Evolutionary conservation across 2,329 filamentous ascomycete genomes (phyloP), one percentile per base, ranked within the genome.

Genomic region (Colletotrichum sp.): DNA sequence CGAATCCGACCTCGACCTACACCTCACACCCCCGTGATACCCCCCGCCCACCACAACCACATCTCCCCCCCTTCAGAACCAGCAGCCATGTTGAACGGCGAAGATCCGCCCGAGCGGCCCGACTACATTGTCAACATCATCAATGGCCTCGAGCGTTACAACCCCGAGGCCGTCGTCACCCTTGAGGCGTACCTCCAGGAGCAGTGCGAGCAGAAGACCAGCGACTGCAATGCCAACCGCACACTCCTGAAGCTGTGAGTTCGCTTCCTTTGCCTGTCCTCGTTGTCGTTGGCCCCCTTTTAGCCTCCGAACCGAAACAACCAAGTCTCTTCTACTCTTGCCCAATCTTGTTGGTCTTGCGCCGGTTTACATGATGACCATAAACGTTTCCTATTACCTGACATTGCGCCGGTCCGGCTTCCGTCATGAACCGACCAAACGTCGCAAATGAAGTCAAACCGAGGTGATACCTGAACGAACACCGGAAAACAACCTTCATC

Each of bases 371-470:
- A 90, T 95, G 94, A 98, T 96, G 95, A 95, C 90, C 88, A 92
- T 61, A 87, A 94, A 98, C 95, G 95, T 98, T 98, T 98, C 95
- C 95, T 98, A 98, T 98, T 98, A 98, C 92, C 95, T 95, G 95
- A 98, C 87, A 52, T 68, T 76, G 74, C 86, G 87, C 86, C 84
- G 88, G 84, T 85, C 87, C 8, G 87, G 86, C 36, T 69, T 86
- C 75, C 85, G 88, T 36, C 90, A 91, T 88, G 88, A 85, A 86
- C 89, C 86, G 30, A 43, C 55, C 85, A 80, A 82, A 83, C 83
- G 43, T 52, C 43, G 82, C 86, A 85, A 83, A 86, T 95, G 94
- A 96, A 93, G 94, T 92, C 85, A 88, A 84, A 83, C 86, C 90
- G 77, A 52, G 60, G 70, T 79, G 92, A 93, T 93, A 93, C 91